Base-by-base conservation (phyloP, 352 stramenopile genomes). In the Phytophthora agathidicida region DNA sequence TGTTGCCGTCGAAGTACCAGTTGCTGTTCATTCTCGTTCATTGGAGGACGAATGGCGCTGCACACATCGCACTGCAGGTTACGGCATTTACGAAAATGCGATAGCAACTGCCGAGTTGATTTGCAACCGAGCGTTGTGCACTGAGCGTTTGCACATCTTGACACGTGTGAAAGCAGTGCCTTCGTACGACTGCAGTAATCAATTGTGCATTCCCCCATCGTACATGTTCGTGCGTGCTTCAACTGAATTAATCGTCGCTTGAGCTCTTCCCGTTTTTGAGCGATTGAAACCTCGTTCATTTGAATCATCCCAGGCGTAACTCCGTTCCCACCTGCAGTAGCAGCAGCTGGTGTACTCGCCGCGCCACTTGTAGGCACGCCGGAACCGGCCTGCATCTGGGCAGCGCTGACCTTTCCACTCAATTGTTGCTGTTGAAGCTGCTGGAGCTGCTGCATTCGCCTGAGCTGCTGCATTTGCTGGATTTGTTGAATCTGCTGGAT, bases 101-200 rank as follows among this genome's bases (percentile, higher is more conserved):
- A 96, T 3, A 96, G 68, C 47, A 96, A 60, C 51, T 94, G 86
- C 5, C 86, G 75, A 20, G 86, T 96, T 19, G 86, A 96, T 57
- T 96, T 96, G 61, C 86, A 96, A 1, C 86, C 86, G 38, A 96
- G 88, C 5, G 84, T 94, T n/a, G 77, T 89, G 39, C 86, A 96
- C 32, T 94, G 79, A 0, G 86, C 83, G 36, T 96, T 89, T 3
- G 86, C 83, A 64, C 86, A 96, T 3, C 84, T 81, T 14, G 84
- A 94, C 5, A 96, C 86, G 36, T 96, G 86, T 20, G 78, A 77
- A 22, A 96, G 56, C 24, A 96, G 66, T 3, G 83, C 80, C 48
- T 94, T 96, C 4, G 83, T 93, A 23, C 86, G 81, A 24, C 68
- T 85, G 50, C 86, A 96, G 39, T 93, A 94, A 52, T 91, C 84